Evolutionary conservation across 2,329 filamentous ascomycete species (phyloP).

Genomic region (Ceratocystis ficicola): DNA sequence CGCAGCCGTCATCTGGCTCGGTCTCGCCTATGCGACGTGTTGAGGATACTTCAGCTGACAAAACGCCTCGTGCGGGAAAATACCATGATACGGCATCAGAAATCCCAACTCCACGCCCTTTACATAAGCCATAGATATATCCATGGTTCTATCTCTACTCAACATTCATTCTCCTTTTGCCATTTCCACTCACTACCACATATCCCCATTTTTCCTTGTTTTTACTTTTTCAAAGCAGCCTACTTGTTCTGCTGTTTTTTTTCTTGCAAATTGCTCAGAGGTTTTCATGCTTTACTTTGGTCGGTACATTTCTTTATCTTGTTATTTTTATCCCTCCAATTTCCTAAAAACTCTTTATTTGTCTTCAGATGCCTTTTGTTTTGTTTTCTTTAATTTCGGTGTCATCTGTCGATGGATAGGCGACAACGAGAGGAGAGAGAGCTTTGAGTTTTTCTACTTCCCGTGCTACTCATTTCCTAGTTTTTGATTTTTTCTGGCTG

Average conservation of each 20-base stretch:
- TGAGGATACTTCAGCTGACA: constrained; percentile 10
- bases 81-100: not conserved
- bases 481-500: not conserved
- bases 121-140: constrained; percentile 10
- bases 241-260: too few relatives aligned
- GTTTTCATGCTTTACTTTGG: too few relatives aligned
- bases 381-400: constrained; percentile 4
- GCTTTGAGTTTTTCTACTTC: constrained; percentile 1
- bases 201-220: not conserved
- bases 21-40: constrained; percentile 4
- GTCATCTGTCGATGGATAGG: not conserved
- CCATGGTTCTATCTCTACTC: not conserved
- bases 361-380: constrained; percentile 4
- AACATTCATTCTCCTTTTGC: not conserved
- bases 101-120: constrained; percentile 16
- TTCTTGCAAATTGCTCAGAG: too few relatives aligned
- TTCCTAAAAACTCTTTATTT: not conserved
- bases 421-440: not conserved
- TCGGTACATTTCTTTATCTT: not conserved
- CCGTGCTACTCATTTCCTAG: not conserved
- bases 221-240: not conserved
- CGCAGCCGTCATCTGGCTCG: constrained; percentile 14
- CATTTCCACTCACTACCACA: not conserved
- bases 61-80: constrained; percentile 17
- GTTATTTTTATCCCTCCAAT: not conserved